Conservation (phyloP, 345 rosid species). For the Corchorus olitorius region DNA sequence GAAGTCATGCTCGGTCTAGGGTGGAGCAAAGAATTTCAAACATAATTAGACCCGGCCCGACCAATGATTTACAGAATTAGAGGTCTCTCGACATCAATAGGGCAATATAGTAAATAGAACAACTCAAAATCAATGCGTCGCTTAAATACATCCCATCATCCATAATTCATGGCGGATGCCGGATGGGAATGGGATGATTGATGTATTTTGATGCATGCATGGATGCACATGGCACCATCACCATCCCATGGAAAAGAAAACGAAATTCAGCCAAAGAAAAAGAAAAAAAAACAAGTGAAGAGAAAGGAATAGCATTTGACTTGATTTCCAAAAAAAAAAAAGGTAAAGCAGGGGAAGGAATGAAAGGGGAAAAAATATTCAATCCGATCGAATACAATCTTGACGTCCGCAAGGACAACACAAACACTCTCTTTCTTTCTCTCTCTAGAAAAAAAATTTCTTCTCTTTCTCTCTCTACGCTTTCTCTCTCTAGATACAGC, state of each 20-base stretch:
- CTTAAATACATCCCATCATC: background rate
- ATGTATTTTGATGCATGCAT: background rate
- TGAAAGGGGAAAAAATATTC: constrained; percentile 27
- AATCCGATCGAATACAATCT: constrained; percentile 56
- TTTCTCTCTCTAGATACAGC: constrained; percentile 60
- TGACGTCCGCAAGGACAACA: constrained; percentile 77
- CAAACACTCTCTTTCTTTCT: constrained; percentile 16
- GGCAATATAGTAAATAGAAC: background rate
- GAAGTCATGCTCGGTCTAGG: no score
- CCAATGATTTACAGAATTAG: no score
- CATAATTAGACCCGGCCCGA: no score
- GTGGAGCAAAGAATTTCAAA: no score
- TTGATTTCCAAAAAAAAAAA: constrained; percentile 23
- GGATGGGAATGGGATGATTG: background rate
- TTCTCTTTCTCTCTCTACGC: constrained; percentile 34
- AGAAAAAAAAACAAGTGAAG: background rate
- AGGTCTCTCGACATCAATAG: no score
- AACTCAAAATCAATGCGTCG: background rate
- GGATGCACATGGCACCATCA: background rate
- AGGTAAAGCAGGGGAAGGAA: constrained; percentile 18
- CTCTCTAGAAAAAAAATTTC: constrained; percentile 7
- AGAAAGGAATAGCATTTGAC: constrained; percentile 40
- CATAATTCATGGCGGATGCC: background rate
- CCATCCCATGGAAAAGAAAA: background rate
- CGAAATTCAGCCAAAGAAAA: background rate